Base-by-base conservation (phyloP, 306 rosid species). In the Bauhinia variegata region DNA sequence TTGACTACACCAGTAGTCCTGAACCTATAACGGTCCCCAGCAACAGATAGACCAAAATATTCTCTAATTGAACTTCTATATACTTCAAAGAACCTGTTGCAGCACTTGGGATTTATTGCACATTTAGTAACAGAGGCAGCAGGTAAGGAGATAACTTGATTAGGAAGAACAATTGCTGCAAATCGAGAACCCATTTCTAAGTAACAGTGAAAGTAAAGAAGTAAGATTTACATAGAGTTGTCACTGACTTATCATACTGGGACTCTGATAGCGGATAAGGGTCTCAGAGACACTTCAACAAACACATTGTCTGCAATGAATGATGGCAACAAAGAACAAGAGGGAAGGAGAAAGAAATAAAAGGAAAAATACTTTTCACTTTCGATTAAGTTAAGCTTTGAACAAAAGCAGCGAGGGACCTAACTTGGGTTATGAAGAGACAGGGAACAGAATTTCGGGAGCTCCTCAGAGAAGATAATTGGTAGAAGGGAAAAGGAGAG, bases 101-200 rank as follows among this genome's bases (percentile, higher is more conserved):
- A 15, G 57, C 69, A 68, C 60, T 79, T 63, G 72, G 61, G 32
- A 39, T 36, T 60, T 34, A 69, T 63, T 55, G 49, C 42, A 68
- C 82, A 46, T 47, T 61, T 57, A 17, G 81, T 31, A 54, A 43
- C 17, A 43, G 33, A 38, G 59, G 34, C 58, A 58, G 70, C 32
- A 68, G 71, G 19, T 49, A 80, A 56, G 32, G 65, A 73, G 63
- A 79, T 34, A 70, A 49, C 52, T 11, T 62, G 71, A 80, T 33
- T 61, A 17, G 67, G 60, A 43, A 75, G 15, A 56, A 72, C 65
- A 28, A 78, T 72, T 33, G 80, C 12, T 33, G 69, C 33, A 56
- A 81, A 68, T 82, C 72, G 72, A 67, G 74, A 79, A 61, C 37
- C 70, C 88, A 86, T 86, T 60, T 66, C 55, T 13, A 50, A 5